Percentiles rank a stretch among this genome's conserved stretches.
phyloP scores from a whole-genome alignment of 2,329 filamentous ascomycete species.

The Botrytis porri region DNA sequence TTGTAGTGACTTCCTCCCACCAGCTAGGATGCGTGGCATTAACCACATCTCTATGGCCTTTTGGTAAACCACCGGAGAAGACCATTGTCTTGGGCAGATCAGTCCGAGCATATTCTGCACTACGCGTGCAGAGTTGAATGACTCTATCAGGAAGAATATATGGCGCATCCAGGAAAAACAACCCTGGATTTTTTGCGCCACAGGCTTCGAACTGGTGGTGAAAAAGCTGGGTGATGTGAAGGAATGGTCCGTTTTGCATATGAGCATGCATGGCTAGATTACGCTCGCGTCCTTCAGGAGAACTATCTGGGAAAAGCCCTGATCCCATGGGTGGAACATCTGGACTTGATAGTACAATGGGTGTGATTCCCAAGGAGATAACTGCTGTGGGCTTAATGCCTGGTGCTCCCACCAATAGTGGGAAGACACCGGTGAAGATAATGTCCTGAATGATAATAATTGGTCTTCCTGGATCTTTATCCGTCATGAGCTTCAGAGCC shows the following conservation, averaged over 20 bases:
- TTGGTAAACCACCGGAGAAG: background rate
- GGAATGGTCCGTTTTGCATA: constrained; percentile 10
- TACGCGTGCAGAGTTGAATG: background rate
- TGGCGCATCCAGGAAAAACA: constrained; percentile 29
- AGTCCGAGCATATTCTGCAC: background rate
- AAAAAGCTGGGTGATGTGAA: background rate
- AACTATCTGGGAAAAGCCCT: constrained; percentile 41
- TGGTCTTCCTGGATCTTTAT: background rate
- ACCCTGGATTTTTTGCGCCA: constrained; percentile 26
- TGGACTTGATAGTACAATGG: constrained; percentile 40
- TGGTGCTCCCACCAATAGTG: constrained; percentile 39
- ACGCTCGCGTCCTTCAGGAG: constrained; percentile 39
- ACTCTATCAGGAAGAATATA: constrained; percentile 2
- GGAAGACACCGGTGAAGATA: background rate
- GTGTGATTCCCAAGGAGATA: constrained; percentile 42
- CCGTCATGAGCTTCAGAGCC: background rate
- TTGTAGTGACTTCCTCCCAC: constrained; percentile 44
- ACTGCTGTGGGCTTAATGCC: constrained; percentile 40
- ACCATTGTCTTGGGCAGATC: background rate
- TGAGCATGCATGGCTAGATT: constrained; percentile 36
- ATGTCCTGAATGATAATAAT: background rate
- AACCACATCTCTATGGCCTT: background rate
- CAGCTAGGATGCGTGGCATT: constrained; percentile 39
- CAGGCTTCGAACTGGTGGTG: constrained; percentile 29
- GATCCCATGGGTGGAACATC: constrained; percentile 42